Evolutionary conservation across 768 basidiomycete genomes (phyloP).

Genomic region (Epithele typhae): DNA sequence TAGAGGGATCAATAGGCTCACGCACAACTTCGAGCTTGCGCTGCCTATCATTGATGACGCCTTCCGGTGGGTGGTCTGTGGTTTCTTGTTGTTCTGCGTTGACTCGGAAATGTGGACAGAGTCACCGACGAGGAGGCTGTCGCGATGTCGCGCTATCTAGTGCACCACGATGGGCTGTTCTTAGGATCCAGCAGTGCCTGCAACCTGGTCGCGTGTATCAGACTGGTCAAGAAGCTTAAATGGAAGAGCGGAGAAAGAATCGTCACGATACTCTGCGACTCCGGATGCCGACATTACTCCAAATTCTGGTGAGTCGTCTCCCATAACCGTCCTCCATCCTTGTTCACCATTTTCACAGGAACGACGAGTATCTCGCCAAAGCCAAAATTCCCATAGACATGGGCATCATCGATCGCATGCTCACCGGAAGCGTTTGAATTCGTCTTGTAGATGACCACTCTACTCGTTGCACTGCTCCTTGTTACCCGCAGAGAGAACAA

Average conservation of each 20-base stretch:
- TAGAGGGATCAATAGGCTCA: slow-evolving; percentile 94
- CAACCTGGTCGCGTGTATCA: slow-evolving; percentile 90
- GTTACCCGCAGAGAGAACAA: background rate
- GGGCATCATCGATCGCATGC: slow-evolving; percentile 36
- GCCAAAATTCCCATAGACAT: slow-evolving; percentile 39
- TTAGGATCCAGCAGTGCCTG: slow-evolving; percentile 95
- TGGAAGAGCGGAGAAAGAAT: slow-evolving; percentile 68
- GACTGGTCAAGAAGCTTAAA: slow-evolving; percentile 65
- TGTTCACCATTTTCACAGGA: slow-evolving; percentile 31
- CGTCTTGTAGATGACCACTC: no score
- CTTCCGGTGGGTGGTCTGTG: slow-evolving; percentile 56
- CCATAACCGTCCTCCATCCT: background rate
- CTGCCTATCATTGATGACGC: slow-evolving; percentile 86
- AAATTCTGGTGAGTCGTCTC: slow-evolving; percentile 56
- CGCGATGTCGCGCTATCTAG: slow-evolving; percentile 91
- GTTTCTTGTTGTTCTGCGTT: background rate
- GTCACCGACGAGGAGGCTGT: slow-evolving; percentile 93
- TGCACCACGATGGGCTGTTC: slow-evolving; percentile 87
- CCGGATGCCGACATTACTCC: slow-evolving; percentile 87
- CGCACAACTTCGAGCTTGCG: slow-evolving; percentile 84
- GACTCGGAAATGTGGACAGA: slow-evolving; percentile 35
- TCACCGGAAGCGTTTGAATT: slow-evolving; percentile 16
- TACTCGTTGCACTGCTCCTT: no score
- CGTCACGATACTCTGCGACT: slow-evolving; percentile 93
- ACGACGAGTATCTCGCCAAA: slow-evolving; percentile 44